Evolutionary conservation across 129 eudicot species (phyloP).

Genomic region (Erigeron canadensis): DNA sequence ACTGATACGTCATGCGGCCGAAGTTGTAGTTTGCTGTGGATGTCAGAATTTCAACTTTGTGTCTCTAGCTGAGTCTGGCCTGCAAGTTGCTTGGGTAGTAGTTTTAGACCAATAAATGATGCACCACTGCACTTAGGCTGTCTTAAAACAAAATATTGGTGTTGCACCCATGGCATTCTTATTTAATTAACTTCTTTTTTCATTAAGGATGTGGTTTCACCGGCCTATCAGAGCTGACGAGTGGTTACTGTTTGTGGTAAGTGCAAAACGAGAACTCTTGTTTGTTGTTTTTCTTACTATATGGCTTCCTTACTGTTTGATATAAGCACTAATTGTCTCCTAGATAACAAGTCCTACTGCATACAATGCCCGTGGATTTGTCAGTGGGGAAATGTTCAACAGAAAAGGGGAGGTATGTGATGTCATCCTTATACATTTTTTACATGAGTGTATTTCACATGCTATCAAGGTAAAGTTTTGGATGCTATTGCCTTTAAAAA

Average conservation of each 20-base stretch:
- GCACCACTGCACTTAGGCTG: slow-evolving; percentile 5
- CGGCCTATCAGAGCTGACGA: slow-evolving; percentile 89
- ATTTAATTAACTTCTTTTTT: slow-evolving; percentile 10
- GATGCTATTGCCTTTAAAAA: neutral
- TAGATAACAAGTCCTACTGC: slow-evolving; percentile 84
- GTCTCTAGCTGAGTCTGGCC: neutral
- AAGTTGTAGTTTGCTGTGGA: neutral
- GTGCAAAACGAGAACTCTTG: slow-evolving; percentile 24
- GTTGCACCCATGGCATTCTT: slow-evolving; percentile 10
- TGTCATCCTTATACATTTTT: neutral
- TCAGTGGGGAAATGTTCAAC: slow-evolving; percentile 76
- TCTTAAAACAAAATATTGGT: neutral
- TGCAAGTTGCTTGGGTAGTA: slow-evolving; percentile 6
- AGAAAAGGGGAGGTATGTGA: slow-evolving; percentile 77
- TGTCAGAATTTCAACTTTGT: neutral
- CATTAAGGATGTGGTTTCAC: slow-evolving; percentile 98
- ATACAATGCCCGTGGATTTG: slow-evolving; percentile 74
- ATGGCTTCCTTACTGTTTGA: neutral
- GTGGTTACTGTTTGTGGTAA: slow-evolving; percentile 85
- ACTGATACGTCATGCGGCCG: neutral
- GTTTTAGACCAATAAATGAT: neutral
- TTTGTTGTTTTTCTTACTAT: neutral
- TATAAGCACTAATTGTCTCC: slow-evolving; percentile 6
- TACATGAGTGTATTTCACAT: neutral
- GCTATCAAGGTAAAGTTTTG: slow-evolving; percentile 11